Conservation (phyloP, 192 early-diverging fungal genomes). For the Phlyctochytrium bullatum region DNA sequence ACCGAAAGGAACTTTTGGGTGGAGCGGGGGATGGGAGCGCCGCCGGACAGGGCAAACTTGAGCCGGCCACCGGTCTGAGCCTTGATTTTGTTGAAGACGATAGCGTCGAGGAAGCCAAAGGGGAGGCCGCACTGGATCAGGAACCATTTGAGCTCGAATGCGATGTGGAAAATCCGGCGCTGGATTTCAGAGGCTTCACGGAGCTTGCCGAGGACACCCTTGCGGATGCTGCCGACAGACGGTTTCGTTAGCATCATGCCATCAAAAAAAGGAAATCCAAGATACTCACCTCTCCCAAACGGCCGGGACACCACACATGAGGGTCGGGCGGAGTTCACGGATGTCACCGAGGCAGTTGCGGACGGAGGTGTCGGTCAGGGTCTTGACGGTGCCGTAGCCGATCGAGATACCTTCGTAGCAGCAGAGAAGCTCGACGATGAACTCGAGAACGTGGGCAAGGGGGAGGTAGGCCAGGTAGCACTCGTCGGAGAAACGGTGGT, state of each 20-base stretch:
- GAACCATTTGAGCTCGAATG: constrained; percentile 71
- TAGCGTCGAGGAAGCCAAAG: constrained; percentile 60
- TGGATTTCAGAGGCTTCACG: constrained; percentile 43
- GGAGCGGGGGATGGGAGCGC: constrained; percentile 81
- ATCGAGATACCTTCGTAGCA: constrained; percentile 42
- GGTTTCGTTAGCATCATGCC: not conserved
- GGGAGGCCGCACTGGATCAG: constrained; percentile 64
- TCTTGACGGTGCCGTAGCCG: constrained; percentile 65
- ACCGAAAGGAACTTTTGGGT: constrained; percentile 83
- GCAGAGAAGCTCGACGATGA: constrained; percentile 73
- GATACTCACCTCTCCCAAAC: constrained; percentile 69
- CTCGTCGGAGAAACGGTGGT: constrained; percentile 43
- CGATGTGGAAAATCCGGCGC: constrained; percentile 74
- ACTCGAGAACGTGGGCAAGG: constrained; percentile 86
- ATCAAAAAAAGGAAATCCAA: too few relatives aligned
- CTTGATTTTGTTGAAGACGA: constrained; percentile 82
- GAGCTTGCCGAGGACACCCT: constrained; percentile 72
- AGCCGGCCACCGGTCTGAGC: constrained; percentile 83
- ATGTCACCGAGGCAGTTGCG: constrained; percentile 70
- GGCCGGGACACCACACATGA: constrained; percentile 72
- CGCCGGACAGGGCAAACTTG: constrained; percentile 77
- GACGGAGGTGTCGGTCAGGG: constrained; percentile 64
- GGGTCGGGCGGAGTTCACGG: constrained; percentile 63
- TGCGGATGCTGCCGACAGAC: constrained; percentile 57
- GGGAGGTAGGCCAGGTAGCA: constrained; percentile 70